Evolutionary conservation across 2,329 filamentous ascomycete genomes (phyloP), one percentile per base, ranked within the genome.

Genomic region (Botrytis fragariae): DNA sequence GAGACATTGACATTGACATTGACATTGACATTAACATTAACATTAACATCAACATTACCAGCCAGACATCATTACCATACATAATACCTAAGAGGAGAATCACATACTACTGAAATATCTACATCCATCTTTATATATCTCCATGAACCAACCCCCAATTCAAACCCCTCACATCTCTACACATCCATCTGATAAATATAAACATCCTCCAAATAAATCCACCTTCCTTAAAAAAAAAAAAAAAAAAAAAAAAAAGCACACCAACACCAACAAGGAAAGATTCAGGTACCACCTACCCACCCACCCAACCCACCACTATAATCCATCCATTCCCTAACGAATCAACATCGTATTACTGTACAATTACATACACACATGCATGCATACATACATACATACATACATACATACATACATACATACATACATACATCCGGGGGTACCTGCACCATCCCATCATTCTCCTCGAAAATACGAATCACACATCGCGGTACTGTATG

Each of bases 381-480:
- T n/a, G n/a, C n/a, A n/a, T n/a, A 14, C 48, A 51, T n/a, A 6
- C 48, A 51, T n/a, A 14, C 48, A 51, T 37, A 37, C 37, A 44
- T 54, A 14, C 48, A 51, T n/a, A 6, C 48, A 51, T n/a, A 14
- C 48, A 51, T 37, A 37, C 37, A 44, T n/a, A 14, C 48, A 51
- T n/a, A 6, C 48, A 51, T n/a, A 14, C 48, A 51, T 37, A 37
- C 37, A 44, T 54, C 45, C 29, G 44, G 63, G 63, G 63, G 63
- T 51, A 67, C 45, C 63, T 67, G 64, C 64, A 67, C 45, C 32
- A n/a, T n/a, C 3, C 45, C 45, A 51, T n/a, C n/a, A n/a, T 48
- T 39, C 69, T 39, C 69, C 69, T 54, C 54, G 57, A 63, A 18
- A 29, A 9, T 5, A 48, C 69, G 57, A 63, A 63, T 63, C 69